phyloP scores from a whole-genome alignment of 2,329 filamentous ascomycete genomes.

The Neodidymelliopsis sp. region DNA sequence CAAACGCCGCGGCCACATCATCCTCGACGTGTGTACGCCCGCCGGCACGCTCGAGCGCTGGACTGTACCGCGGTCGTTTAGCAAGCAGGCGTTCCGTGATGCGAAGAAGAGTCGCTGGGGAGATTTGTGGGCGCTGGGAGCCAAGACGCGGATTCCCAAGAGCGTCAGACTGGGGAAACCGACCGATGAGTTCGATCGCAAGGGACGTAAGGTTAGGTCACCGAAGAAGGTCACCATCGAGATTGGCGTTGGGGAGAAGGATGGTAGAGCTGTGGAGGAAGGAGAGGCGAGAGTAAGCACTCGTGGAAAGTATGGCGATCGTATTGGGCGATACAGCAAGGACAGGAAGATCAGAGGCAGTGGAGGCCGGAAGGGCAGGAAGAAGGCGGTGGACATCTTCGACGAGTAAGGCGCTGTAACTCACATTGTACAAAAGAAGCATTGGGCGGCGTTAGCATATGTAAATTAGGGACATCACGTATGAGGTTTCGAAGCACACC shows the following conservation, averaged over 20 bases:
- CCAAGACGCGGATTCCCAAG: slow-evolving; percentile 78
- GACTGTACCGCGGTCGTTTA: slow-evolving; percentile 85
- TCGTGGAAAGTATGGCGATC: slow-evolving; percentile 37
- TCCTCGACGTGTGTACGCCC: slow-evolving; percentile 89
- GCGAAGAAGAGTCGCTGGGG: slow-evolving; percentile 91
- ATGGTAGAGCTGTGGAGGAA: slow-evolving; percentile 31
- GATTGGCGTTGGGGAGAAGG: slow-evolving; percentile 36
- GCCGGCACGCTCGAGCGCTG: slow-evolving; percentile 87
- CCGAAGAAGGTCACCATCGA: slow-evolving; percentile 42
- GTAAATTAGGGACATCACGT: slow-evolving; percentile 1
- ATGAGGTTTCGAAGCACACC: background rate
- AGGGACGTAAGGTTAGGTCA: slow-evolving; percentile 45
- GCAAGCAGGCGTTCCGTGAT: slow-evolving; percentile 85
- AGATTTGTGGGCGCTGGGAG: slow-evolving; percentile 93
- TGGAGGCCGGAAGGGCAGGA: slow-evolving; percentile 51
- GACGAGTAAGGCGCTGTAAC: slow-evolving; percentile 16
- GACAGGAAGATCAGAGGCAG: slow-evolving; percentile 49
- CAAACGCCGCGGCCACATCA: slow-evolving; percentile 88
- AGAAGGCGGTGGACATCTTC: slow-evolving; percentile 31
- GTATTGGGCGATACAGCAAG: slow-evolving; percentile 37
- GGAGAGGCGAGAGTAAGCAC: slow-evolving; percentile 24
- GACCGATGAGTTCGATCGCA: slow-evolving; percentile 51
- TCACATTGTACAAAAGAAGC: background rate
- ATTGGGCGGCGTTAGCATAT: slow-evolving; percentile 2
- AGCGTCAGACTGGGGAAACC: slow-evolving; percentile 65